phyloP scores from a whole-genome alignment of 2,329 filamentous ascomycete genomes.

The Aspergillus calidoustus region DNA sequence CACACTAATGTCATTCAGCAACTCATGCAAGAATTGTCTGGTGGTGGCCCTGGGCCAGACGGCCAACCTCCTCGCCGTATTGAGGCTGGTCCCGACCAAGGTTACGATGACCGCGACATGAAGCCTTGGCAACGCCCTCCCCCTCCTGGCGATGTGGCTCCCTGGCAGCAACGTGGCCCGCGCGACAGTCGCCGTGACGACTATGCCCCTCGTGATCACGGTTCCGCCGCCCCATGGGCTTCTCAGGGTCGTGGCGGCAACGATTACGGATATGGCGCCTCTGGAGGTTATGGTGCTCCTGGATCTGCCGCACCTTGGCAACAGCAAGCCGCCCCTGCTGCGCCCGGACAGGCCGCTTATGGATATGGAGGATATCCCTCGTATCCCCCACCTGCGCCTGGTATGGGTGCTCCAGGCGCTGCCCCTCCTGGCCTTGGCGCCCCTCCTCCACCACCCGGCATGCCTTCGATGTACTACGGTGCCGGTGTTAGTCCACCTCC shows the following conservation, averaged over 20 bases:
- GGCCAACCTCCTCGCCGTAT: constrained; percentile 75
- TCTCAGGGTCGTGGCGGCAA: constrained; percentile 47
- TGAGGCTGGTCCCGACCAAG: constrained; percentile 75
- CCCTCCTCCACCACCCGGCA: constrained; percentile 53
- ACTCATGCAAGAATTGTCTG: constrained; percentile 96
- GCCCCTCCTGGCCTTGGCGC: constrained; percentile 52
- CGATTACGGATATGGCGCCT: constrained; percentile 48
- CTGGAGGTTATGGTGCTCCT: constrained; percentile 45
- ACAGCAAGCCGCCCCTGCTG: constrained; percentile 56
- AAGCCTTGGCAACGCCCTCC: constrained; percentile 89
- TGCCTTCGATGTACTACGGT: constrained; percentile 45
- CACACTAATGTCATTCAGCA: constrained; percentile 57
- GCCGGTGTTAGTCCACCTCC: constrained; percentile 44
- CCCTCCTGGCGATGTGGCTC: constrained; percentile 75
- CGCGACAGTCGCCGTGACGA: constrained; percentile 61
- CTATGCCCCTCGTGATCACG: constrained; percentile 47
- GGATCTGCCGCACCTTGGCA: constrained; percentile 66
- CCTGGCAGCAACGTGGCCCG: constrained; percentile 67
- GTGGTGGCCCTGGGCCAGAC: constrained; percentile 64
- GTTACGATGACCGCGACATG: constrained; percentile 56
- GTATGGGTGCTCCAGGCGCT: constrained; percentile 60
- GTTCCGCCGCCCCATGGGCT: constrained; percentile 40
- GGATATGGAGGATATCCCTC: constrained; percentile 61
- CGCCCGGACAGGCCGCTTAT: constrained; percentile 53
- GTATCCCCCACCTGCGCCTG: constrained; percentile 49